Evolutionary conservation across 2,329 filamentous ascomycete genomes (phyloP).

Genomic region (Chaetothyriales sp.): DNA sequence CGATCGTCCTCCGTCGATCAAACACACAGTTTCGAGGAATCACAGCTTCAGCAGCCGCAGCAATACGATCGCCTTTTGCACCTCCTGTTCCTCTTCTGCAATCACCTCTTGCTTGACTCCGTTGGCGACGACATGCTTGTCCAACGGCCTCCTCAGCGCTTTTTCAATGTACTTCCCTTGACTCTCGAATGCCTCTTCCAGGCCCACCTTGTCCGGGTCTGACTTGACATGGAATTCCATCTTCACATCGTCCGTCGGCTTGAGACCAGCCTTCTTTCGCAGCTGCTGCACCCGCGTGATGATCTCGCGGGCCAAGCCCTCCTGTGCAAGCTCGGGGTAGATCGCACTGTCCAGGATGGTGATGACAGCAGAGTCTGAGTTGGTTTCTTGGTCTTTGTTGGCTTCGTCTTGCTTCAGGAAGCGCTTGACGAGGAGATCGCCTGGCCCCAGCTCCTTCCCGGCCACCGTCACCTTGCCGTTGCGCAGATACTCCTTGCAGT

Average conservation of each 20-base stretch:
- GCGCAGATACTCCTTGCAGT: slow-evolving; percentile 64
- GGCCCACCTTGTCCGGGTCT: slow-evolving; percentile 61
- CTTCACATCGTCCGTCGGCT: slow-evolving; percentile 83
- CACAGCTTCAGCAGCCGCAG: slow-evolving; percentile 61
- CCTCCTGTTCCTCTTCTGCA: slow-evolving; percentile 68
- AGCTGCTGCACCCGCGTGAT: slow-evolving; percentile 85
- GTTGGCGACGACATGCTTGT: slow-evolving; percentile 47
- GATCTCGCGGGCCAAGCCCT: slow-evolving; percentile 81
- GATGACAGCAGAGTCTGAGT: slow-evolving; percentile 77
- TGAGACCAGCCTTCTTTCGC: slow-evolving; percentile 81
- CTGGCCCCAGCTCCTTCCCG: slow-evolving; percentile 66
- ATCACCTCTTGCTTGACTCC: slow-evolving; percentile 48
- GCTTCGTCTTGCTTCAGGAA: slow-evolving; percentile 58
- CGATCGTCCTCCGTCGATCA: not conserved
- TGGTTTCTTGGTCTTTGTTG: slow-evolving; percentile 65
- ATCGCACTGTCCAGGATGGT: slow-evolving; percentile 73
- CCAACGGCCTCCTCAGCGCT: slow-evolving; percentile 59
- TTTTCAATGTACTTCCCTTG: slow-evolving; percentile 59
- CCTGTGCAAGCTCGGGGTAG: slow-evolving; percentile 71
- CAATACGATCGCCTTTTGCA: slow-evolving; percentile 68
- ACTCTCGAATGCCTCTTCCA: slow-evolving; percentile 53
- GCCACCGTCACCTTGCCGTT: slow-evolving; percentile 66
- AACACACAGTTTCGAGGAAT: slow-evolving; percentile 1
- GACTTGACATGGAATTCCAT: slow-evolving; percentile 79
- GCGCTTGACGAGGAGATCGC: slow-evolving; percentile 70